Conservation (phyloP, 2,329 filamentous ascomycete genomes). For the Penicillium sp. region DNA sequence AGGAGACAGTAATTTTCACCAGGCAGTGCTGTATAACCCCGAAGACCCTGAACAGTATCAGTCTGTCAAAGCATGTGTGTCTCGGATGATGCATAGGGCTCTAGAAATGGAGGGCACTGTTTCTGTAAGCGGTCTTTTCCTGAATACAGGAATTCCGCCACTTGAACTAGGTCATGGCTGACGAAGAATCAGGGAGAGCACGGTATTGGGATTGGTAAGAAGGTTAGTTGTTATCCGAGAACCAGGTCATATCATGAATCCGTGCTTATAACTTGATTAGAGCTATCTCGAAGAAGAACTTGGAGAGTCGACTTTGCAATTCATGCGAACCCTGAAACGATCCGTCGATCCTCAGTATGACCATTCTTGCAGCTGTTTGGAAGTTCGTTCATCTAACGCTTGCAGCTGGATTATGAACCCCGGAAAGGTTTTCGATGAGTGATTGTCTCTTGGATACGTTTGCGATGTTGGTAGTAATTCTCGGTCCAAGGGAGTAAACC, state of each 20-base stretch:
- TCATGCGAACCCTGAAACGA: constrained; percentile 80
- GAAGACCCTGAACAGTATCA: constrained; percentile 65
- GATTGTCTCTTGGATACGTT: too few relatives aligned
- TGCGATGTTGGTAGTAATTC: too few relatives aligned
- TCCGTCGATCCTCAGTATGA: constrained; percentile 78
- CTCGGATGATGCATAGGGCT: constrained; percentile 86
- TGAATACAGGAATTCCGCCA: too few relatives aligned
- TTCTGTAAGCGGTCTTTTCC: constrained; percentile 51
- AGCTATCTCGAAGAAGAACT: constrained; percentile 74
- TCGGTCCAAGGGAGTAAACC: too few relatives aligned
- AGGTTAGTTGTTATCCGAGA: too few relatives aligned
- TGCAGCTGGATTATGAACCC: constrained; percentile 92
- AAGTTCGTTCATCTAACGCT: too few relatives aligned
- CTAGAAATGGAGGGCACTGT: constrained; percentile 93
- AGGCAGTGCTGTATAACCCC: constrained; percentile 83
- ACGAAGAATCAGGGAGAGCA: constrained; percentile 64
- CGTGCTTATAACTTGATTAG: too few relatives aligned
- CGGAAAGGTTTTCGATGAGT: constrained; percentile 91
- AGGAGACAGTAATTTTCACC: constrained; percentile 92
- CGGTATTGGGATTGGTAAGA: constrained; percentile 82
- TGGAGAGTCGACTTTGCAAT: constrained; percentile 71
- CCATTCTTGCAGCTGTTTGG: too few relatives aligned
- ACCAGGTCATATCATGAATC: too few relatives aligned
- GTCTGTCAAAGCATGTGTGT: constrained; percentile 76
- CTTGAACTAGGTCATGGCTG: constrained; percentile 4